Conservation (phyloP, 2,329 filamentous ascomycete genomes). For the Colletotrichum truncatum region DNA sequence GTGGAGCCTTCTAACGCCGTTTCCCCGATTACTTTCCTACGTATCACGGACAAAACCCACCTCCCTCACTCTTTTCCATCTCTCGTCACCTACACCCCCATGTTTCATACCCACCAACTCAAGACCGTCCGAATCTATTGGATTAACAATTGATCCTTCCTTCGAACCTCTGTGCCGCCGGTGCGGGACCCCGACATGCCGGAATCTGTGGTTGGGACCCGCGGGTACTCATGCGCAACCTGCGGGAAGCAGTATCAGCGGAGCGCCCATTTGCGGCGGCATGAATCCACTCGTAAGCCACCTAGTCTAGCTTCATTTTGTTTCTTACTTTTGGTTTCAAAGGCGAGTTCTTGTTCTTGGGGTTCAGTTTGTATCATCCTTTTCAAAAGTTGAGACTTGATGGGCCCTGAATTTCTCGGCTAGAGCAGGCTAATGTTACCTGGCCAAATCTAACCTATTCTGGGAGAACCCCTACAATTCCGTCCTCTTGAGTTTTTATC, state of each 20-base stretch:
- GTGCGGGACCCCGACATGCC: neutral
- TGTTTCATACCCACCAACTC: neutral
- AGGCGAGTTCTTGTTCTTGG: no score
- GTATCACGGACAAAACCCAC: slow-evolving; percentile 32
- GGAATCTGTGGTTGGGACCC: neutral
- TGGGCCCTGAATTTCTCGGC: no score
- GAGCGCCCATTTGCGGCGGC: slow-evolving; percentile 37
- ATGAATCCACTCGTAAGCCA: slow-evolving; percentile 37
- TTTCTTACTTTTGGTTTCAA: neutral
- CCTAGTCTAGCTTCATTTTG: neutral
- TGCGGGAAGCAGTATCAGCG: slow-evolving; percentile 38
- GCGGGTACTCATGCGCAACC: slow-evolving; percentile 28
- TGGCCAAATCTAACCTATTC: no score
- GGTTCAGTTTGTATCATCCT: no score
- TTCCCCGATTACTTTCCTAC: neutral
- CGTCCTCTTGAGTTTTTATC: no score
- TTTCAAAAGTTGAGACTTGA: no score
- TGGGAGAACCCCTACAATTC: no score
- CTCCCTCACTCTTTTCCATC: neutral
- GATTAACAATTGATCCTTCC: neutral
- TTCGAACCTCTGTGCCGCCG: neutral
- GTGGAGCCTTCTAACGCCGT: neutral
- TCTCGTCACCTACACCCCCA: neutral
- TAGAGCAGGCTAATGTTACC: no score
- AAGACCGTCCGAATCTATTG: neutral